Base-by-base conservation (phyloP, 1,284 basidiomycete genomes). In the Apiotrichum laibachii region DNA sequence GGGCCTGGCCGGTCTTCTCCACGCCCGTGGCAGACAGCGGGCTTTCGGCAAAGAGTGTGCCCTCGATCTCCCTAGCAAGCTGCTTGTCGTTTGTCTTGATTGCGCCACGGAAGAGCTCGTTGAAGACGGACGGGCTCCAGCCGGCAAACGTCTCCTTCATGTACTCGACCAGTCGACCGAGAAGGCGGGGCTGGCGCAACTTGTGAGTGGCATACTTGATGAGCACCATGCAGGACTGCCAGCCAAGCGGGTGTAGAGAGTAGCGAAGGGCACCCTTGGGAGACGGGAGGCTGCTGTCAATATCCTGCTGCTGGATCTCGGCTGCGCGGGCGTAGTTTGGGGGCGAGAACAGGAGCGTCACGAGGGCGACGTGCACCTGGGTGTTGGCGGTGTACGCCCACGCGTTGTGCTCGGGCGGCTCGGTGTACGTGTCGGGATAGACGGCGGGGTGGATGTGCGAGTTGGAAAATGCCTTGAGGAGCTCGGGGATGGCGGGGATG, bases 311-410 rank as follows among this genome's bases (percentile, higher is more conserved):
- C 39, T 57, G 44, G 35, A 61, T 50, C 43, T 61, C 55, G 15
- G 53, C 53, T 0, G 60, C 60, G 22, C 47, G 57, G 7, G 69
- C 64, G 13, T 67, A 69, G 37, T 72, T 71, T 2, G 77, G 77
- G 11, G 76, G 77, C 4, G 72, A 68, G 55, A 71, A 72, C 33
- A 78, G 61, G 35, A 79, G 67, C 3, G 73, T 75, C 50, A 72
- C 67, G 11, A 79, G 65, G 8, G 76, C 77, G 37, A 73, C 66
- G 48, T 77, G 73, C 18, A 76, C 70, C 48, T 79, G 78, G 1
- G 75, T 75, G 50, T 70, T 72, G 5, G 77, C 74, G 1, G 76
- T 70, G 59, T 73, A 79, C 1, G 74, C 74, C 71, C 71, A 73
- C 16, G 52, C 40, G 21, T 68, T 56, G 22, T 42, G 21, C 10